A percentile compares a stretch with the other conserved stretches of the same genome.
phyloP scores from a whole-genome alignment of 1,284 basidiomycete species.

The Earliella scabrosa region DNA sequence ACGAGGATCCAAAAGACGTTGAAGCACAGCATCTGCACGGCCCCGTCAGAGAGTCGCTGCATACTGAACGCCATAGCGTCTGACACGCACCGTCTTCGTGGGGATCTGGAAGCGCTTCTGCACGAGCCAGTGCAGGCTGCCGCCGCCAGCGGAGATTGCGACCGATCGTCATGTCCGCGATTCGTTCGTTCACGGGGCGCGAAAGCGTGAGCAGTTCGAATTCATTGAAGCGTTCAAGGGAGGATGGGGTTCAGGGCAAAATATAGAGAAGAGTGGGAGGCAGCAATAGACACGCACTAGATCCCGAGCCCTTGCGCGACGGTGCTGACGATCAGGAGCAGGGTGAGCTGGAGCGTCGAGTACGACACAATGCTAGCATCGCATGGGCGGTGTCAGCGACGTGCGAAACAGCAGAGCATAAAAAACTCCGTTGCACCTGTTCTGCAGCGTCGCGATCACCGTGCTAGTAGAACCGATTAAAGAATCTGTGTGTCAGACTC shows the following conservation, averaged over 20 bases:
- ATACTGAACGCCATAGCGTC: no score
- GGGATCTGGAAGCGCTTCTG: slow-evolving; percentile 74
- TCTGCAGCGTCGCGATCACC: slow-evolving; percentile 81
- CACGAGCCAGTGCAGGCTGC: slow-evolving; percentile 75
- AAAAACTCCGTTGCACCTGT: no score
- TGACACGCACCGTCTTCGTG: slow-evolving; percentile 70
- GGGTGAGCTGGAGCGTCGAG: slow-evolving; percentile 68
- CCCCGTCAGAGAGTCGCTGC: no score
- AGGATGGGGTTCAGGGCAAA: no score
- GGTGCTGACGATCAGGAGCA: slow-evolving; percentile 79
- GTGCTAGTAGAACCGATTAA: slow-evolving; percentile 51
- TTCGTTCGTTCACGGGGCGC: no score
- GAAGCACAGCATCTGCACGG: slow-evolving; percentile 74
- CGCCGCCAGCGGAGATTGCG: no score
- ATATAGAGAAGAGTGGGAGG: no score
- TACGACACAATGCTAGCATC: slow-evolving; percentile 63
- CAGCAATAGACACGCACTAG: slow-evolving; percentile 57
- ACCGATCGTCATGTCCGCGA: no score
- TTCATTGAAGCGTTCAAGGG: no score
- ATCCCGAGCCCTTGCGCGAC: slow-evolving; percentile 76
- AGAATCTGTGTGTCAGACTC: not conserved
- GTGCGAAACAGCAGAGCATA: no score
- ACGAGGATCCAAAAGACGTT: slow-evolving; percentile 77
- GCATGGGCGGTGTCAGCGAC: no score
- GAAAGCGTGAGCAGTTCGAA: no score